These are phyloP conservation scores for Ceratobasidium papillatum DNA, from an alignment of 1,284 basidiomycete genomes.

Conservation along the genomic window DNA sequence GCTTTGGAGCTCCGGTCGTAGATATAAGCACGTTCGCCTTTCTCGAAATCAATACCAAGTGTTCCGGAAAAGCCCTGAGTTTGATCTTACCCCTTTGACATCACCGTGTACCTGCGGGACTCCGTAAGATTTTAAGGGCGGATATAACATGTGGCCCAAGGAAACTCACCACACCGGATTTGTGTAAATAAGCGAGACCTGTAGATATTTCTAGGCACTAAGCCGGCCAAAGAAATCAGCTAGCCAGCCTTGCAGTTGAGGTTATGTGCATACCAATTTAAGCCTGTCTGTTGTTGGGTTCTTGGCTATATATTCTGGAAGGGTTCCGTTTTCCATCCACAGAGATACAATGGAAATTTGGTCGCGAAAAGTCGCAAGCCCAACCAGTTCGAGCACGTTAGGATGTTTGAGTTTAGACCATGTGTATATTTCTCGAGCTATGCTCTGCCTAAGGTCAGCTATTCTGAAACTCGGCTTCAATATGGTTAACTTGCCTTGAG, in stretches of 20 bases:
- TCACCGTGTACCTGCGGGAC: not conserved
- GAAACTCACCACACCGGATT: not conserved
- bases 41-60: not conserved
- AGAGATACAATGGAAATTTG: not conserved
- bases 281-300: not conserved
- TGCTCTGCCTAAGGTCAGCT: too few species aligned
- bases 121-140: not conserved
- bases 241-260: not conserved
- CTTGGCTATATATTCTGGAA: not conserved
- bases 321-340: constrained; percentile 2
- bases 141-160: not conserved
- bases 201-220: not conserved
- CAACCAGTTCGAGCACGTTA: not conserved
- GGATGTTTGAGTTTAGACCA: not conserved
- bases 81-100: not conserved
- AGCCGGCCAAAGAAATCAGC: not conserved
- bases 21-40: not conserved
- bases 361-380: not conserved
- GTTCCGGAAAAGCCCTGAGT: not conserved
- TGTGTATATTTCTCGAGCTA: not conserved
- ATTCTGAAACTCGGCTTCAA: too few species aligned
- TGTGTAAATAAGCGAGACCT: not conserved
- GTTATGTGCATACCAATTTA: not conserved
- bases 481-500: too few species aligned
- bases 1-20: not conserved